Evolutionary conservation across 495 filamentous ascomycete genomes (phyloP), one percentile per base, ranked within the genome.

Genomic region (Penicillium chermesinum): DNA sequence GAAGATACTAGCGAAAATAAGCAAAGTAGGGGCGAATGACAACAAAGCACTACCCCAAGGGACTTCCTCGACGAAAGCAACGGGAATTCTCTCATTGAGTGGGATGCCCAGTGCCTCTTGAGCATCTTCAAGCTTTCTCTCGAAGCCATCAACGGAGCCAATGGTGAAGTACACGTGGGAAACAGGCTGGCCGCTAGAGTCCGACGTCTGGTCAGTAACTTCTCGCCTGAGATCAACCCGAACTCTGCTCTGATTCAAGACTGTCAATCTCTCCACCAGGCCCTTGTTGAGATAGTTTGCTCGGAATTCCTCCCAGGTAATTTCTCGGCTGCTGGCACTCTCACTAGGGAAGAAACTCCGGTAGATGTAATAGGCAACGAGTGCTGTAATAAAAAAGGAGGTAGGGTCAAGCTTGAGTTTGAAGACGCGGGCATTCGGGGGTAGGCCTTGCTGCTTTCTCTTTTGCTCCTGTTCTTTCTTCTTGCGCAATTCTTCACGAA

Each of bases 291-390:
- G 76, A 74, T 94, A 97, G 33, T 89, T 91, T 52, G 81, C 86
- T 37, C 84, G 75, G 65, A 97, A 87, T 65, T 97, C 94, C 72
- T 98, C 91, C 88, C 89, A 98, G 35, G 93, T 96, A 49, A 98
- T 96, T 57, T 96, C 91, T 39, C 79, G 78, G 36, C 76, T 47
- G 16, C 41, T 70, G 45, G n/a, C n/a, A n/a, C 72, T 72, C 46
- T 95, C 88, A 10, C 76, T 78, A 20, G 88, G 78, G 41, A 80
- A 73, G 16, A 87, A 54, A 44, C 76, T 76, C 10, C 76, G 74
- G 56, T 82, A 84, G 45, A 79, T 54, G 38, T 84, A 69, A 57
- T 84, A 91, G 7, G 82, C 67, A 7, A 86, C 58, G 44, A 90
- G 69, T 6, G 76, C 63, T 36, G 74, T 71, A 9, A 81, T 59